A percentile compares a stretch with the other conserved stretches of the same genome.
Conservation (phyloP, 352 stramenopile species). For the Aphanomyces euteiches region DNA sequence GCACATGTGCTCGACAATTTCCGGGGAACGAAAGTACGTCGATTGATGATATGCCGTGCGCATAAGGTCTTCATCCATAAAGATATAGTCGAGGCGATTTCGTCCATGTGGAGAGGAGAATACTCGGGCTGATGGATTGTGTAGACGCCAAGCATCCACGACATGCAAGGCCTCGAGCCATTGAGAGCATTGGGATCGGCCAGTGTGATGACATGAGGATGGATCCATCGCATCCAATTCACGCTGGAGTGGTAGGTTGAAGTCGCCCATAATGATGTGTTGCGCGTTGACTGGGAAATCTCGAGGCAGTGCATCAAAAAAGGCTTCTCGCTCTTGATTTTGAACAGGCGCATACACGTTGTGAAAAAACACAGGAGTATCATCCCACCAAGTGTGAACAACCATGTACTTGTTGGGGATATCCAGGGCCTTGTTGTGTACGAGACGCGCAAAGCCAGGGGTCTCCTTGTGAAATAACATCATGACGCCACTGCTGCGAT, state of each 20-base stretch:
- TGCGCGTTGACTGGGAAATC: not conserved
- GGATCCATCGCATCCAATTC: not conserved
- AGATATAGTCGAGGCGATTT: constrained; percentile 33
- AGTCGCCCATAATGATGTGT: constrained; percentile 29
- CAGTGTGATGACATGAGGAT: not conserved
- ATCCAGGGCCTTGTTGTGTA: not conserved
- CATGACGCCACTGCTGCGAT: constrained; percentile 15
- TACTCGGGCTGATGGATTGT: constrained; percentile 17
- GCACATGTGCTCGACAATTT: not conserved
- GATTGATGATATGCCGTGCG: not conserved
- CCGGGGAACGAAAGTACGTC: constrained; percentile 18
- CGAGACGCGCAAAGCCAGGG: not conserved
- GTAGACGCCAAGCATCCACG: constrained; percentile 33
- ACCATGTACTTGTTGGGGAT: constrained; percentile 4
- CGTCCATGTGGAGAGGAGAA: constrained; percentile 24
- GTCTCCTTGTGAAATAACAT: not conserved
- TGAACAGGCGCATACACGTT: constrained; percentile 8
- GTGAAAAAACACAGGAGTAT: not conserved
- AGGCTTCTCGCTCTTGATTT: not conserved
- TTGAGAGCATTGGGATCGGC: not conserved
- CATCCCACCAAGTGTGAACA: constrained; percentile 1
- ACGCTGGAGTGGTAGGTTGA: constrained; percentile 21
- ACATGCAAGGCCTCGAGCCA: not conserved
- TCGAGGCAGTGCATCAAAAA: constrained; percentile 1
- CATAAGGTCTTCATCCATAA: constrained; percentile 16